Evolutionary conservation across 83 land plant genomes (phyloP).

Genomic region (Picea abies): DNA sequence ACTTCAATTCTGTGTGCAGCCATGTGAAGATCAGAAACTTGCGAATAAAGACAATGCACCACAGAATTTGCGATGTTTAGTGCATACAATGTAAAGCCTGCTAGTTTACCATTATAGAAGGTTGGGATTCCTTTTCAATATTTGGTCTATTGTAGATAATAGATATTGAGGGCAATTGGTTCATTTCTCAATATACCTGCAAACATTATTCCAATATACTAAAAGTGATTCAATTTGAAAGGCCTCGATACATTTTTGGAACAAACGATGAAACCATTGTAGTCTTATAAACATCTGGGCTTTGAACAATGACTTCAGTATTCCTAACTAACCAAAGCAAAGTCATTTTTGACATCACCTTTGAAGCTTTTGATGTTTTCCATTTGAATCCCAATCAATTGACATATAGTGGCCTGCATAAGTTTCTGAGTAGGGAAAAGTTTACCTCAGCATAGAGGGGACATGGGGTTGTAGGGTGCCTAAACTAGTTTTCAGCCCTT

Average conservation of each 20-base stretch:
- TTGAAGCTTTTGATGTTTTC: not conserved
- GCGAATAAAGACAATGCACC: not conserved
- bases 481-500: not conserved
- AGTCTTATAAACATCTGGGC: not conserved
- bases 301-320: no score
- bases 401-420: not conserved
- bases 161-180: not conserved
- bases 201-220: not conserved
- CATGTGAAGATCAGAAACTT: conserved; percentile 1
- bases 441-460: not conserved
- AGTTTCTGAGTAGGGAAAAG: not conserved
- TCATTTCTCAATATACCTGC: not conserved
- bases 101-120: not conserved
- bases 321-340: no score
- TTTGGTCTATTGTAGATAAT: conserved; percentile 1
- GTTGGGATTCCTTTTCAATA: not conserved
- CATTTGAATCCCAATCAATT: not conserved
- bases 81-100: not conserved
- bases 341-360: not conserved
- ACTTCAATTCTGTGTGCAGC: not conserved
- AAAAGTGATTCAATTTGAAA: not conserved
- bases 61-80: not conserved
- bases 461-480: not conserved
- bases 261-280: not conserved
- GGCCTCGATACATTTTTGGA: not conserved